These are phyloP conservation scores for Pleurotus platypus DNA, from an alignment of 768 basidiomycete genomes.

Conservation along the genomic window DNA sequence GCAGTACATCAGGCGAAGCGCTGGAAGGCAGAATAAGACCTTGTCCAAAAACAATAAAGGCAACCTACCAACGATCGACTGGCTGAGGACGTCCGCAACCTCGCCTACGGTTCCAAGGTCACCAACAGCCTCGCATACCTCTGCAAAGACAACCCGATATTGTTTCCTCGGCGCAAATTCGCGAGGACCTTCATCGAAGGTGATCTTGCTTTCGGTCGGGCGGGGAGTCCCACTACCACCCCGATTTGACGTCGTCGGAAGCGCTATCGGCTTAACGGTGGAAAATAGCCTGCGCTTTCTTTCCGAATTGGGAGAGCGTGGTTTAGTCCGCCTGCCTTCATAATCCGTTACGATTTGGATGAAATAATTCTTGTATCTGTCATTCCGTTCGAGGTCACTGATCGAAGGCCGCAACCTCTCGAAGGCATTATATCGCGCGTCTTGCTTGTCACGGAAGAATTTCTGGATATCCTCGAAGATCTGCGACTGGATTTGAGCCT, in stretches of 20 bases:
- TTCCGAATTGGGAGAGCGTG: background rate
- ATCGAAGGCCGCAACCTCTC: background rate
- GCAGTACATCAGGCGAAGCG: too few relatives aligned
- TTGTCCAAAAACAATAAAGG: too few relatives aligned
- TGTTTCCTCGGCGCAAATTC: too few relatives aligned
- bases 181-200: too few relatives aligned
- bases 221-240: background rate
- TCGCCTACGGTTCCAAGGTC: background rate
- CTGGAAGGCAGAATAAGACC: too few relatives aligned
- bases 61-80: background rate
- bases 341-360: background rate
- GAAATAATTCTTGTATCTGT: background rate
- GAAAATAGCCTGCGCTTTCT: background rate
- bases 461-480: conserved; percentile 8
- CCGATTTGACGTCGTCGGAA: background rate
- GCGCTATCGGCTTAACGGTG: background rate
- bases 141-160: too few relatives aligned
- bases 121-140: background rate
- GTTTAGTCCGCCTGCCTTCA: background rate
- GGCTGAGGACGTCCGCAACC: background rate
- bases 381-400: background rate
- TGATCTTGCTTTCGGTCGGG: too few relatives aligned
- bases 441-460: background rate
- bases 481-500: conserved; percentile 13
- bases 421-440: background rate